Evolutionary conservation across 2,329 filamentous ascomycete genomes (phyloP).

Genomic region (Diaporthe ampelina): DNA sequence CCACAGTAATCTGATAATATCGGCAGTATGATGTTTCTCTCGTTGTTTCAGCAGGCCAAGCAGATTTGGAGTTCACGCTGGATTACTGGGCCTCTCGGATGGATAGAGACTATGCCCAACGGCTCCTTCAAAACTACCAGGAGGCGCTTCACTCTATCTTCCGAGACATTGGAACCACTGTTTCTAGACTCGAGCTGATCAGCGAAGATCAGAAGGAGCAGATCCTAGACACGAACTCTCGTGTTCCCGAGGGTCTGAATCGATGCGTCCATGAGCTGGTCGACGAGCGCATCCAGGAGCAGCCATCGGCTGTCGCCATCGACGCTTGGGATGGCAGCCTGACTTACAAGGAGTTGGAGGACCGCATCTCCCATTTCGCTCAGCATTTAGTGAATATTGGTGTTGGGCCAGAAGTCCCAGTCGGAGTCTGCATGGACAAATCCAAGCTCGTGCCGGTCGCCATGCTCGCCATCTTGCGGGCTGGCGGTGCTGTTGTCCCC

Average conservation of each 20-base stretch:
- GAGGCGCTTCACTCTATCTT: neutral
- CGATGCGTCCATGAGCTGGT: neutral
- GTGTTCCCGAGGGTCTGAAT: neutral
- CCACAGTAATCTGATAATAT: neutral
- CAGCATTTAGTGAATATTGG: constrained; percentile 16
- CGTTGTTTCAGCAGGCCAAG: neutral
- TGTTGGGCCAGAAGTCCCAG: constrained; percentile 35
- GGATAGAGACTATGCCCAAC: neutral
- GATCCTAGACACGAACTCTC: neutral
- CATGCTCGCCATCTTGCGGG: constrained; percentile 44
- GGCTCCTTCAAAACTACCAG: neutral
- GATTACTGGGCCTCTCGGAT: neutral
- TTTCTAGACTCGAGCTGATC: neutral
- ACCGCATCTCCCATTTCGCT: constrained; percentile 25
- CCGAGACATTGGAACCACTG: neutral
- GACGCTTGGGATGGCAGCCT: constrained; percentile 40
- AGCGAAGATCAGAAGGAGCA: neutral
- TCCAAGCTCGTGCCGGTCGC: constrained; percentile 37
- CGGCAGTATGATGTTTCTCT: neutral
- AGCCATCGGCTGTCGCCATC: constrained; percentile 21
- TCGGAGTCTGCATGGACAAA: constrained; percentile 43
- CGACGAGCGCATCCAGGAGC: neutral
- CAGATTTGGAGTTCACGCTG: neutral
- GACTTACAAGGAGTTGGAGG: constrained; percentile 36
- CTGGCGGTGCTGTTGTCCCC: constrained; percentile 45